Conservation (phyloP, 139 green algal species). For the Eudorina sp. region DNA sequence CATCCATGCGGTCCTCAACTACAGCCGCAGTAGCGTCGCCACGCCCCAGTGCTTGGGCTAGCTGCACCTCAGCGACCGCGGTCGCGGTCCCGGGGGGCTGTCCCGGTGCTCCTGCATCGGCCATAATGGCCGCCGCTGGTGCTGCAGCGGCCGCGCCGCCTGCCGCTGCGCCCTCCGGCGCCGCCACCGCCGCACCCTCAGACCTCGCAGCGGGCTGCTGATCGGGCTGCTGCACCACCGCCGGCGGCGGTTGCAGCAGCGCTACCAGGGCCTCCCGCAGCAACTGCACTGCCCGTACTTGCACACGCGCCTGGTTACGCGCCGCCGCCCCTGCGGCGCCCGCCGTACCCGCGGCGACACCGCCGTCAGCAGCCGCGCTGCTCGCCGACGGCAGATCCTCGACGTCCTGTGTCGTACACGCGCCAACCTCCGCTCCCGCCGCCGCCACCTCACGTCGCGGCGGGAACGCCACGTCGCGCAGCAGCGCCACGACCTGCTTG, state of each 20-base stretch:
- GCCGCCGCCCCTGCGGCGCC: neutral
- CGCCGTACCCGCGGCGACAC: neutral
- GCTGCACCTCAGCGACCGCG: too few species aligned
- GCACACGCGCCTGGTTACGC: neutral
- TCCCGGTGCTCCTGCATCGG: neutral
- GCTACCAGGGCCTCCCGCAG: neutral
- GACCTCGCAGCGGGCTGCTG: neutral
- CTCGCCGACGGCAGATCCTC: slow-evolving; percentile 9
- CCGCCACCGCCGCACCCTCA: neutral
- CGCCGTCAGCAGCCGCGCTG: neutral
- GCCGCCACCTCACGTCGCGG: neutral
- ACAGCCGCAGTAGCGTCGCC: too few species aligned
- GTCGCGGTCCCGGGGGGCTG: too few species aligned
- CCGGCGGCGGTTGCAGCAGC: slow-evolving; percentile 9
- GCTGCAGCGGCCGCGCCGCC: neutral
- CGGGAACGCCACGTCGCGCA: slow-evolving; percentile 21
- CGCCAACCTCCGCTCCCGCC: neutral
- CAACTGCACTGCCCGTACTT: slow-evolving; percentile 12
- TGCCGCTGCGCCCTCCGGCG: neutral
- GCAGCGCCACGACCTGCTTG: neutral
- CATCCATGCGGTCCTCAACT: too few species aligned
- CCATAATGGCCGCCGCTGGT: neutral
- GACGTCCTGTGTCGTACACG: neutral
- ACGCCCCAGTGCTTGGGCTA: too few species aligned
- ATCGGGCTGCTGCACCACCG: too few species aligned